A percentile compares a stretch with the other conserved stretches of the same genome.
Conservation (phyloP, 352 stramenopile genomes). For the Albugo laibachii region DNA sequence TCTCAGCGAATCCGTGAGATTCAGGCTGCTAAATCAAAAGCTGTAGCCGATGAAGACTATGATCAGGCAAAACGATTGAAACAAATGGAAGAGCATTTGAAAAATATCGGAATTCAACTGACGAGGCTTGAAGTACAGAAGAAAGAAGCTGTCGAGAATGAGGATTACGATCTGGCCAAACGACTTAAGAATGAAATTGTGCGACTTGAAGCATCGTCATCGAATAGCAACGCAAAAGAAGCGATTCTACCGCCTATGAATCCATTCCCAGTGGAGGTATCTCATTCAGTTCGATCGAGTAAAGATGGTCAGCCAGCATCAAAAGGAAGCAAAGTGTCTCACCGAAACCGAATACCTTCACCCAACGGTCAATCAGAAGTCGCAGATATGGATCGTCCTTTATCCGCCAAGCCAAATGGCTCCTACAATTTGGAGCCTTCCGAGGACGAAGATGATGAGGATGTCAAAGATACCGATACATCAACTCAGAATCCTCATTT, state of each 20-base stretch:
- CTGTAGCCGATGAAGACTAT: slow-evolving; percentile 81
- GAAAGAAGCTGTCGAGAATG: slow-evolving; percentile 66
- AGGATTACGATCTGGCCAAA: slow-evolving; percentile 86
- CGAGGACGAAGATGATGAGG: slow-evolving; percentile 11
- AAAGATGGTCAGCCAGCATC: neutral
- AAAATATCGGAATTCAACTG: slow-evolving; percentile 75
- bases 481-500: slow-evolving; percentile 27
- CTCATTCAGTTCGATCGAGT: slow-evolving; percentile 4
- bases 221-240: slow-evolving; percentile 36
- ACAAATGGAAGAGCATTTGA: slow-evolving; percentile 75
- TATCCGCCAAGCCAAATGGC: neutral
- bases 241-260: slow-evolving; percentile 29
- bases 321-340: no score
- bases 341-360: no score
- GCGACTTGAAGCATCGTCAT: slow-evolving; percentile 28
- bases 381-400: neutral
- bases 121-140: slow-evolving; percentile 76
- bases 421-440: slow-evolving; percentile 4
- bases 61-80: slow-evolving; percentile 73
- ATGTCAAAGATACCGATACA: slow-evolving; percentile 5
- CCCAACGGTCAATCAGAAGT: slow-evolving; percentile 1
- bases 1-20: slow-evolving; percentile 77
- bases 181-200: slow-evolving; percentile 77
- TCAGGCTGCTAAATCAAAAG: slow-evolving; percentile 63
- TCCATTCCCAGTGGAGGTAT: slow-evolving; percentile 35